Evolutionary conservation across 192 early-diverging fungal genomes (phyloP), one percentile per base, ranked within the genome.

Genomic region (Coemansia reversa): DNA sequence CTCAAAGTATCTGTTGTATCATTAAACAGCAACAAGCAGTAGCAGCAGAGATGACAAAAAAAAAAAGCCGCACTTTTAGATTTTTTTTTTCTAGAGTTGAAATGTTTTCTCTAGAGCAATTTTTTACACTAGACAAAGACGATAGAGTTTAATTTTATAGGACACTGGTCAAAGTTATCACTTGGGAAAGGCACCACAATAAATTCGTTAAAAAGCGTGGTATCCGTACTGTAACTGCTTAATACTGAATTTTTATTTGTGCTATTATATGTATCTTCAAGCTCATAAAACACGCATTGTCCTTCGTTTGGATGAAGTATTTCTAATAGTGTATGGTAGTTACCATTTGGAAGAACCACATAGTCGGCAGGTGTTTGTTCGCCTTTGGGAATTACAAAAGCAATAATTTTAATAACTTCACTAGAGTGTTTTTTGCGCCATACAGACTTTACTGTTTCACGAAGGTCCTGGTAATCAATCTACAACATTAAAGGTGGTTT

Each of bases 381-480:
- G 39, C 55, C 51, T 9, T 62, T 50, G 12, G 74, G 74, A 2
- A 76, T 53, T 20, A 66, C 39, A 63, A 75, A 75, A 4, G 52
- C 66, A 23, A 75, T 52, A 12, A 69, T 68, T 51, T 64, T 64
- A 9, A 64, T 25, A 12, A 50, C 51, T 6, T 75, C 66, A 7
- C 27, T 9, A 2, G 72, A 66, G 5, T 60, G 35, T 16, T 59
- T 51, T 25, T 75, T 75, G 18, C 72, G 62, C 72, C 72, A 75
- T 0, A 68, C 20, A 1, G 72, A 75, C 52, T 63, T 58, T 3
- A 75, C 72, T 11, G 61, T 65, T 28, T 75, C 72, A 0, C 72
- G 72, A n/a, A 75, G 53, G 25, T 75, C 72, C 6, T 75, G 50
- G 23, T 69, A 69, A 47, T 75, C 66, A 16, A 75, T 60, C 68